Base-by-base conservation (phyloP, 108 stramenopile species). In the Skeletonema tropicum region DNA sequence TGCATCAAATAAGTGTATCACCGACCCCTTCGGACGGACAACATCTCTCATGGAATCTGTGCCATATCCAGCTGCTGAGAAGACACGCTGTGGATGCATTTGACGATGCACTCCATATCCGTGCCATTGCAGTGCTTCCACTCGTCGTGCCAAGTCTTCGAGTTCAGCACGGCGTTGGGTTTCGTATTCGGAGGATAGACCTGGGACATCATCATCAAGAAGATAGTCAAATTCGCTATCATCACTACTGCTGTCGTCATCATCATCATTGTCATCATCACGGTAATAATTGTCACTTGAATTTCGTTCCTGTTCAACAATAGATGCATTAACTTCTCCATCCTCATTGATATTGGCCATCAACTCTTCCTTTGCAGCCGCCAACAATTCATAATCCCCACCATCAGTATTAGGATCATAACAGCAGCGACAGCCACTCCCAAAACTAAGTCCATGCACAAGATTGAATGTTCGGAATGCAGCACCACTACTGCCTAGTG, bases 91-190 rank as follows among this genome's bases (percentile, higher is more conserved):
- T 12, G 94, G 92, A 69, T 90, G 87, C 78, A 89, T 71, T 70
- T 92, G 94, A 12, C 94, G 87, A 81, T 91, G 90, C 5, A 81
- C 82, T 5, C 94, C 94, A 45, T 88, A 95, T 19, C 94, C 94
- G 71, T 95, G 94, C 33, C 85, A 73, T 6, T 75, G 64, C 5
- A 84, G 71, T 2, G 82, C 31, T 71, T 95, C 88, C 23, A 64
- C 57, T 45, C 70, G 69, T 72, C 84, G 62, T 6, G 86, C 83
- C 25, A 77, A 38, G 59, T 75, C 74, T 78, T 90, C 83, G 42
- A 95, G 74, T 58, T 92, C 89, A 7, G 87, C 90, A 5, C 84
- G 74, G 57, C 94, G 75, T 59, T 57, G 68, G n/a, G 63, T 73
- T 68, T 82, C 41, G 14, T 66, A 70, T 60, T 60, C 59, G 39